Percentiles rank a stretch among this genome's conserved stretches.
These are phyloP conservation scores for Metschnikowia lunata DNA, from an alignment of 805 yeast genomes.

Conservation along the genomic window DNA sequence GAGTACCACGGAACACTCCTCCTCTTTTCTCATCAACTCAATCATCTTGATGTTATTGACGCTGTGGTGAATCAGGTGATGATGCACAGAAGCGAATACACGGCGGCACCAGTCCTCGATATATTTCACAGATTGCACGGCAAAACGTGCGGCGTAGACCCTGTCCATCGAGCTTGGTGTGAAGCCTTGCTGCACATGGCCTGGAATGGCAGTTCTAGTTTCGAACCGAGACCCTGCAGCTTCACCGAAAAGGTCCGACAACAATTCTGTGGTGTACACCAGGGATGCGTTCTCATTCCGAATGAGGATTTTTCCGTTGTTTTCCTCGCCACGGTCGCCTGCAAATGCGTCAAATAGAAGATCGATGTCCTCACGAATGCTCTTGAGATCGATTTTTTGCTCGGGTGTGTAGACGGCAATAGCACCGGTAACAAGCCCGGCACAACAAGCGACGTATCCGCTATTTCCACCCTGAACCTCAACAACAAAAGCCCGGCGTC, in stretches of 20 bases:
- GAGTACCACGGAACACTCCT: slow-evolving; percentile 50
- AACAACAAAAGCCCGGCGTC: slow-evolving; percentile 91
- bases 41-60: slow-evolving; percentile 19
- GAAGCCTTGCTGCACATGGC: slow-evolving; percentile 98
- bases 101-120: slow-evolving; percentile 48
- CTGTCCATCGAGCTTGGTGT: slow-evolving; percentile 93
- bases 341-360: slow-evolving; percentile 64
- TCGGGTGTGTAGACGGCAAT: slow-evolving; percentile 89
- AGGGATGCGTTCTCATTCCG: slow-evolving; percentile 80
- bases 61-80: slow-evolving; percentile 16
- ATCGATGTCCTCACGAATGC: slow-evolving; percentile 18
- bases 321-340: slow-evolving; percentile 70
- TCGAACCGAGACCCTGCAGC: slow-evolving; percentile 77
- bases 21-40: slow-evolving; percentile 16
- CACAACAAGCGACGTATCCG: slow-evolving; percentile 86
- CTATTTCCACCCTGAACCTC: slow-evolving; percentile 98
- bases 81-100: slow-evolving; percentile 15
- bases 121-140: slow-evolving; percentile 84
- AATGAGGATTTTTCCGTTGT: slow-evolving; percentile 81
- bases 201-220: slow-evolving; percentile 93
- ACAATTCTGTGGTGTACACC: slow-evolving; percentile 74
- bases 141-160: slow-evolving; percentile 82
- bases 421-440: slow-evolving; percentile 86
- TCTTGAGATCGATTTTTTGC: slow-evolving; percentile 56
- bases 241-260: slow-evolving; percentile 79